phyloP scores from a whole-genome alignment of 2,329 filamentous ascomycete species.

The Paecilomyces variotii region DNA sequence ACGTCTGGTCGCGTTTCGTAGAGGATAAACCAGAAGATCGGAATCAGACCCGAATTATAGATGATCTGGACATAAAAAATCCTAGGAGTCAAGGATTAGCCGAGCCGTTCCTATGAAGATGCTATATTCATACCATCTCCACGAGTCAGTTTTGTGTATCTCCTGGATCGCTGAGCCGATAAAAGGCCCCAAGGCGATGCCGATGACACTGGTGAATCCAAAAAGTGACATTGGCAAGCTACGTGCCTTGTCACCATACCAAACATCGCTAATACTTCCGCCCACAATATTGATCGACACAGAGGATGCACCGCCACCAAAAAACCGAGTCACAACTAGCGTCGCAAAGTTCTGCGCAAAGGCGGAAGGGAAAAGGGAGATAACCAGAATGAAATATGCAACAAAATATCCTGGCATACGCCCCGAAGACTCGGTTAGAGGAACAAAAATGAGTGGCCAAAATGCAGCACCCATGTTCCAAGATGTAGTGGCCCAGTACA shows the following conservation, averaged over 20 bases:
- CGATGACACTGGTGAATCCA: constrained; percentile 36
- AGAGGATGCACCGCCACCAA: constrained; percentile 37
- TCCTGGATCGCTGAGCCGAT: constrained; percentile 33
- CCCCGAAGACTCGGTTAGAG: constrained; percentile 34
- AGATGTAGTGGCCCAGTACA: constrained; percentile 25
- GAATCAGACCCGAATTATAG: constrained; percentile 34
- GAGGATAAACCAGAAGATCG: constrained; percentile 34
- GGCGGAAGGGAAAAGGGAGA: constrained; percentile 36
- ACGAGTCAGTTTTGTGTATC: constrained; percentile 24
- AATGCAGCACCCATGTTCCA: constrained; percentile 34
- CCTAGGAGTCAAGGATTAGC: constrained; percentile 17
- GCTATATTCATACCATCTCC: constrained; percentile 32
- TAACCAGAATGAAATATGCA: constrained; percentile 33
- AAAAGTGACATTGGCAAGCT: constrained; percentile 38
- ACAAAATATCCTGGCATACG: constrained; percentile 38
- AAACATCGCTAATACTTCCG: constrained; percentile 27
- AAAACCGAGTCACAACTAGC: constrained; percentile 36
- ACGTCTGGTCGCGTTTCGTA: constrained; percentile 36
- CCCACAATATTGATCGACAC: constrained; percentile 36
- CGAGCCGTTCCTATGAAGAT: background rate
- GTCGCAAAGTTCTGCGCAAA: constrained; percentile 40
- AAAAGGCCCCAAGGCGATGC: constrained; percentile 38
- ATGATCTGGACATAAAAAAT: constrained; percentile 40
- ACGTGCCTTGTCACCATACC: constrained; percentile 30
- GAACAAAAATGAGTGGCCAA: constrained; percentile 29